These are phyloP conservation scores for Myxozyma mucilagina DNA, from an alignment of 805 yeast genomes.

Conservation along the genomic window DNA sequence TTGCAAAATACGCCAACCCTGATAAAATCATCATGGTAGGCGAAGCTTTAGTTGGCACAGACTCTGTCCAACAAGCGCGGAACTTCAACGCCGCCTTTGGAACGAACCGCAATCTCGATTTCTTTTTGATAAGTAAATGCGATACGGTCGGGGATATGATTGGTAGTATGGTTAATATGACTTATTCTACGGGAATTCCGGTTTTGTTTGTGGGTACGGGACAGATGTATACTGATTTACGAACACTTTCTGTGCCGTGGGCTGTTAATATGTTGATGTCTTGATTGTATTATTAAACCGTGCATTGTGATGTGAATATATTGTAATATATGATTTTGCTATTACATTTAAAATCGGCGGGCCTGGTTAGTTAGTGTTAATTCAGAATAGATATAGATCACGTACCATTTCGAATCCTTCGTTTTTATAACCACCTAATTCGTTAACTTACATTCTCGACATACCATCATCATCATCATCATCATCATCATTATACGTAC, in stretches of 20 bases:
- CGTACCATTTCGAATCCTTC: slow-evolving; percentile 30
- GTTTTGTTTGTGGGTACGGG: slow-evolving; percentile 95
- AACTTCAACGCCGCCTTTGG: slow-evolving; percentile 95
- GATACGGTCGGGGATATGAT: slow-evolving; percentile 97
- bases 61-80: slow-evolving; percentile 90
- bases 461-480: too few relatives aligned
- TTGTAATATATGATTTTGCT: background rate
- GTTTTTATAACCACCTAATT: slow-evolving; percentile 27
- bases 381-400: background rate
- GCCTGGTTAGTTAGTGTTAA: background rate
- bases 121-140: slow-evolving; percentile 89
- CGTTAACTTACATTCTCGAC: too few relatives aligned
- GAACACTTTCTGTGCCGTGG: slow-evolving; percentile 87
- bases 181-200: slow-evolving; percentile 92
- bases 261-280: slow-evolving; percentile 80
- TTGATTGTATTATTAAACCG: background rate
- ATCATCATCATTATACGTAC: slow-evolving; percentile 53
- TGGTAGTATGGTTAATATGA: slow-evolving; percentile 97
- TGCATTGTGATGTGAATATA: background rate
- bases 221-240: slow-evolving; percentile 91
- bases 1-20: slow-evolving; percentile 93
- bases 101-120: slow-evolving; percentile 73
- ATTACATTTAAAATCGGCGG: background rate
- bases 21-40: slow-evolving; percentile 98
- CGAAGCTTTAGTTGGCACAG: slow-evolving; percentile 96